Evolutionary conservation across 176 grass and related monocot species (phyloP), one percentile per base, ranked within the genome.

Genomic region (Musa schizocarpa): DNA sequence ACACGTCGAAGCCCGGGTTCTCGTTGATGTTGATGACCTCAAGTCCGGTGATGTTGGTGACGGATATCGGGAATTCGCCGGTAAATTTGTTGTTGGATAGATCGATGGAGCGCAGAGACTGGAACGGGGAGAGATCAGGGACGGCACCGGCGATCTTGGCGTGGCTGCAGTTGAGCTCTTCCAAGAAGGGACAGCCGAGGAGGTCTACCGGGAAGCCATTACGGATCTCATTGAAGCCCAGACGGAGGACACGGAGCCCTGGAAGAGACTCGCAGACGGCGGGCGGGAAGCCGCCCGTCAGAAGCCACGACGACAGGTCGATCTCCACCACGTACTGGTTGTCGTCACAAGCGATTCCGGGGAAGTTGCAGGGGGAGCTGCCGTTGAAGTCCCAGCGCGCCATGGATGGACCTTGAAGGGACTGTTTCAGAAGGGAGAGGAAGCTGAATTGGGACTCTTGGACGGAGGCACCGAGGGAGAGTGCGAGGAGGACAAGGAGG

Each of bases 1-100:
- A 99, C 21, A 77, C 12, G 27, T 87, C 75, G 82, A 99, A 94
- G 0, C 80, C 80, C 9, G 95, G 90, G 84, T 94, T 94, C 89
- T 99, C 84, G 77, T 99, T 99, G 64, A 94, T 79, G 82, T 94
- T 91, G 76, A 89, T 12, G 1, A 83, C 77, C 88, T 99, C 88
- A 1, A 99, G 82, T 1, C 49, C 54, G 13, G 81, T 75, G 59
- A 94, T 56, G 85, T 87, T 84, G 52, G 76, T 76, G 78, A 92
- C 75, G 65, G 90, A 82, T 24, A 81, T 14, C 11, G 95, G 95
- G 84, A 99, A 94, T 27, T 80, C 78, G 24, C 90, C 95, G 17
- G 88, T 71, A 82, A 94, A 94, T 78, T 74, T 43, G 75, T 99
- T 99, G 78, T 86, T 68, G 14, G 86, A 76, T 29, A 94, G 65